Conservation (phyloP, 495 filamentous ascomycete genomes). For the Penicillium goetzii region DNA sequence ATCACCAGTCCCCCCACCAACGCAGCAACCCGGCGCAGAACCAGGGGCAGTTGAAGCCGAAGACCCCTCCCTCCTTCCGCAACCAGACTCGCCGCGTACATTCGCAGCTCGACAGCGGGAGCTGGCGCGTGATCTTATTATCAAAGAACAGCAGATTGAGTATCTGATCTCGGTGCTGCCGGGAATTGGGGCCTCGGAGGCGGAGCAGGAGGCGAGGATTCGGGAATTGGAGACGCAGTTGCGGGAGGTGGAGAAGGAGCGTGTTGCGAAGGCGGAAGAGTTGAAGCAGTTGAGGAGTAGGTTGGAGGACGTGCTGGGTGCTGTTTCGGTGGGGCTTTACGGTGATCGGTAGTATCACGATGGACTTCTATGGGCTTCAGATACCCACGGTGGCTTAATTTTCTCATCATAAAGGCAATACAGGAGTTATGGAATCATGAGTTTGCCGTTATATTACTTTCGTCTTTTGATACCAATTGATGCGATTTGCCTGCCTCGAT, state of each 20-base stretch:
- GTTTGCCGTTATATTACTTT: neutral
- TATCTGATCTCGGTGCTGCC: slow-evolving; percentile 80
- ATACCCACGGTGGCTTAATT: slow-evolving; percentile 5
- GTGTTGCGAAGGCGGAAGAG: slow-evolving; percentile 70
- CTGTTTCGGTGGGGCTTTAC: slow-evolving; percentile 46
- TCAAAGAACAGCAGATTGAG: slow-evolving; percentile 95
- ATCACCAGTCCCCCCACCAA: slow-evolving; percentile 34
- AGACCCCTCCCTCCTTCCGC: slow-evolving; percentile 42
- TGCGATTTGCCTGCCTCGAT: neutral
- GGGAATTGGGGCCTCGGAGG: slow-evolving; percentile 81
- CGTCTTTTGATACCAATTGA: slow-evolving; percentile 18
- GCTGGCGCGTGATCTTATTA: slow-evolving; percentile 81
- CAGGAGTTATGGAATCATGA: slow-evolving; percentile 1
- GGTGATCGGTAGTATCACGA: slow-evolving; percentile 27
- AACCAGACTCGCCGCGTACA: slow-evolving; percentile 62
- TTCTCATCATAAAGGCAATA: neutral
- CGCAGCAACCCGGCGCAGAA: slow-evolving; percentile 28
- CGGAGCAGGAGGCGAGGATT: slow-evolving; percentile 77
- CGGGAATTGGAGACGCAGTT: slow-evolving; percentile 76
- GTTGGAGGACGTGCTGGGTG: slow-evolving; percentile 64
- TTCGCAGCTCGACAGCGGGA: slow-evolving; percentile 77
- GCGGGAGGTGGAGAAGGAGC: slow-evolving; percentile 70
- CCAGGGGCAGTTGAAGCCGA: slow-evolving; percentile 18
- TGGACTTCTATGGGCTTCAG: slow-evolving; percentile 4
- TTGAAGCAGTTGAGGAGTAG: slow-evolving; percentile 66